Evolutionary conservation across 108 stramenopile genomes (phyloP).

Genomic region (Hondaea fermentalgiana): DNA sequence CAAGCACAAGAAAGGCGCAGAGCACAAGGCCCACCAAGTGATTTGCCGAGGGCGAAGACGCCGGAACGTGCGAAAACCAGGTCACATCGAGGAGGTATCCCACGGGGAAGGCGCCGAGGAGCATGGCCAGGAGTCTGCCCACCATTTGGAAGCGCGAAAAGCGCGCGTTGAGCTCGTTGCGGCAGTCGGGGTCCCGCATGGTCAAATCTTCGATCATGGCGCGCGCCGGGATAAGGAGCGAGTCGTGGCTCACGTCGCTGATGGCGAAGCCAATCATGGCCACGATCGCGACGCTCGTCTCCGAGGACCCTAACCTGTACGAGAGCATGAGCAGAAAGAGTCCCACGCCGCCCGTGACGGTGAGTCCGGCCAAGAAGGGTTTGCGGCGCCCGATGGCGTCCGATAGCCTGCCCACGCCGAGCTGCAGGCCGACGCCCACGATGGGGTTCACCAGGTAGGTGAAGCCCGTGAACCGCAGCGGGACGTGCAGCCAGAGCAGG

Average conservation of each 20-base stretch:
- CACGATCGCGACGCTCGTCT: neutral
- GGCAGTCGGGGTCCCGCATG: neutral
- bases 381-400: neutral
- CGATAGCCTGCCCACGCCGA: neutral
- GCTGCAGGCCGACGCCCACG: neutral
- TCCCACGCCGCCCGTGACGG: neutral
- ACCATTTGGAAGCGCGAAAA: neutral
- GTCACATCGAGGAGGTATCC: neutral
- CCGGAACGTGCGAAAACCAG: neutral
- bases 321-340: neutral
- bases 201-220: neutral
- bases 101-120: neutral
- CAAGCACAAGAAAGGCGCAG: neutral
- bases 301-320: neutral
- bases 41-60: neutral
- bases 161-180: neutral
- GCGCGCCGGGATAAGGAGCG: neutral
- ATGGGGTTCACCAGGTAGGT: neutral
- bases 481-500: neutral
- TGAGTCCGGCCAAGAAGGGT: neutral
- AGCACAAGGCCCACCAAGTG: neutral
- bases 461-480: neutral
- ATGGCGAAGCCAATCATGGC: neutral
- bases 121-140: neutral
- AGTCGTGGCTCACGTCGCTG: slow-evolving; percentile 10